Evolutionary conservation across 2,329 filamentous ascomycete genomes (phyloP), one percentile per base, ranked within the genome.

Genomic region (Botrytis fragariae): DNA sequence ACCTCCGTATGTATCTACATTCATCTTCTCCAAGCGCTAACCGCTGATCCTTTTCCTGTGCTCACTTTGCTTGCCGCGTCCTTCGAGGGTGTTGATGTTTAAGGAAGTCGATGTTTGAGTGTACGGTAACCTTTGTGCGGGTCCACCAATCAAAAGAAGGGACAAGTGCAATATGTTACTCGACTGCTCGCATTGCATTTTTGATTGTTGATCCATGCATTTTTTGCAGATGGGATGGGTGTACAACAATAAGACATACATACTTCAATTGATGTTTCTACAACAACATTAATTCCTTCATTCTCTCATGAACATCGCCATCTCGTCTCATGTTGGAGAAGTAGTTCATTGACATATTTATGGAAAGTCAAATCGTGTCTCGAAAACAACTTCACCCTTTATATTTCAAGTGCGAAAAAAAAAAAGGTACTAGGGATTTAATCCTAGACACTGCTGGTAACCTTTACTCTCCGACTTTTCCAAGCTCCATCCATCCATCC

Each of bases 381-480:
- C 8, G n/a, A 8, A 42, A 61, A 18, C 14, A 8, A 29, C n/a
- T 54, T 54, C 51, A 54, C 25, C 35, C 48, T 51, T 39, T n/a
- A 67, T 3, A 20, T 45, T 37, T 6, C 64, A 20, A 67, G 32
- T 29, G 51, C 25, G 32, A 14, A 42, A 68, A 32, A 48, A n/a
- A n/a, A 68, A 68, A 68, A 29, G 45, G 48, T 48, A 42, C 64
- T 42, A 68, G 35, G 8, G 14, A n/a, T n/a, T 61, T 70, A 29
- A 63, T 63, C 69, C 44, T 5, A 64, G 44, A 62, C 51, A 25
- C 14, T 18, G 1, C 18, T 71, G 3, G 39, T 64, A 37, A 39
- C 60, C 44, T 51, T 44, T 29, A 44, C 51, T 72, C 63, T 72
- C 54, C 63, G 62, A 69, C 51, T 59, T 72, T 69, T 69, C 51